Conservation (phyloP, 2,329 filamentous ascomycete species). For the Cryphonectria nitschkei region DNA sequence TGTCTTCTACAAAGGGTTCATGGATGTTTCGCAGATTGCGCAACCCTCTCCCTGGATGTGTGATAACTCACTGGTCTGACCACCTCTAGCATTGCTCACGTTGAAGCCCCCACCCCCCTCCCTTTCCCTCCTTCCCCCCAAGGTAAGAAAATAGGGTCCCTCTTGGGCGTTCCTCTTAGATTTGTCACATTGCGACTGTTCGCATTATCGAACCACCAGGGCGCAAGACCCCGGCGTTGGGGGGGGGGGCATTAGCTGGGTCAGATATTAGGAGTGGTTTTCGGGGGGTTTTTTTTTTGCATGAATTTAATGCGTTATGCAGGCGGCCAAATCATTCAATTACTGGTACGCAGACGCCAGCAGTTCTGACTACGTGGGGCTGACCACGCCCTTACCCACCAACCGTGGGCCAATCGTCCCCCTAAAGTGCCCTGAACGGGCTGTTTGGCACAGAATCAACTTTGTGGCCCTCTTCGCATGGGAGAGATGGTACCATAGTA, state of each 20-base stretch:
- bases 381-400: background rate
- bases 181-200: background rate
- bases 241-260: background rate
- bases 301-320: conserved; percentile 3
- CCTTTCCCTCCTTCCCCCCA: no score
- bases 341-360: background rate
- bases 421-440: no score
- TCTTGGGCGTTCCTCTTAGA: background rate
- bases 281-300: background rate
- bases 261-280: background rate
- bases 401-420: no score
- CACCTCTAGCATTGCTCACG: background rate
- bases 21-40: background rate
- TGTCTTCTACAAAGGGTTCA: background rate
- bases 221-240: background rate
- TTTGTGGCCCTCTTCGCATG: background rate
- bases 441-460: background rate
- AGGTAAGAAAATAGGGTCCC: background rate
- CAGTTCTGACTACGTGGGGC: background rate
- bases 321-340: background rate
- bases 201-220: background rate
- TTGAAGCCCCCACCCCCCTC: background rate
- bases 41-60: background rate
- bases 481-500: background rate
- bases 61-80: background rate